Evolutionary conservation across 768 basidiomycete species (phyloP), one percentile per base, ranked within the genome.

Genomic region (Lactarius deliciosus): DNA sequence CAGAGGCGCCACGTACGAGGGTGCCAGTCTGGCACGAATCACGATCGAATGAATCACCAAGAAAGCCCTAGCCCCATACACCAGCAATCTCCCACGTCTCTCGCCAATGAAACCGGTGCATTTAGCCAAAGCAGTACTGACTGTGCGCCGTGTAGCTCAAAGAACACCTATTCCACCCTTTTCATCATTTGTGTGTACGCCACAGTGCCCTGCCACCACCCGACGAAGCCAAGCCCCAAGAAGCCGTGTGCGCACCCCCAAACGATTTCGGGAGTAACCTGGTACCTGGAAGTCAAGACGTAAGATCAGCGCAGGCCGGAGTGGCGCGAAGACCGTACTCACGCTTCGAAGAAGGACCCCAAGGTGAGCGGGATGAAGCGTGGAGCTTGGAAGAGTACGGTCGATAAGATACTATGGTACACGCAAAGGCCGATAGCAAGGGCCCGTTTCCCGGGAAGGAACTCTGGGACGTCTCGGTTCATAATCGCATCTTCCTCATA

Each of bases 161-260:
- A 38, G n/a, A 25, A 34, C n/a, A 36, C 53, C 53, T 60, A 69
- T 47, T 60, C 53, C 32, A 34, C 28, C 59, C 36, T 65, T 18
- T 65, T 63, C 38, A 63, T 11, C 57, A 61, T 62, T 15, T 65
- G 64, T 43, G 61, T 66, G 45, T 84, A 76, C 40, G 79, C 82
- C 58, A 92, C 77, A 2, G 91, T 93, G 20, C 74, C 79, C 76
- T 94, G 92, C 92, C 92, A 94, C 92, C 92, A 94, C 3, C 83
- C 74, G 9, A 89, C 83, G 81, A 93, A 88, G 61, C 81, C 83
- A 7, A 93, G 75, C 13, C 91, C 88, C 40, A 93, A 65, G 56
- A 90, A 20, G 20, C 92, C 92, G 69, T 94, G 92, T 22, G 85
- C 72, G 7, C 81, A 83, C 0, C 90, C 91, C 91, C 91, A 92